Evolutionary conservation across 768 basidiomycete genomes (phyloP), one percentile per base, ranked within the genome.

Genomic region (Boletus sensibilis): DNA sequence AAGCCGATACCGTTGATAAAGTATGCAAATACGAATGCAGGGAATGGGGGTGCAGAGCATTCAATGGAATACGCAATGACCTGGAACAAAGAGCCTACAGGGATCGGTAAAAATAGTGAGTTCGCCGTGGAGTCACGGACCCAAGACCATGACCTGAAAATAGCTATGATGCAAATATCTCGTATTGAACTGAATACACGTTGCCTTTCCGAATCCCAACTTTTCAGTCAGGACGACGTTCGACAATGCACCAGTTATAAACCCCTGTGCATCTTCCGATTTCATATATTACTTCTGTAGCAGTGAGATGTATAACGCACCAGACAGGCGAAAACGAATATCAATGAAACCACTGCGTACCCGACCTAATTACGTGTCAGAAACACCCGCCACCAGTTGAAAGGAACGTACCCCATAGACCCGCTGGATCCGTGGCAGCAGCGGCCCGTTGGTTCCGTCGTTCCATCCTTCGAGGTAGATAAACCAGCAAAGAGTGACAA

Each of bases 401-500:
- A 16, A 34, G 7, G 5, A 6, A 47, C 71, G 20, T 61, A 80
- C 81, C 62, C 75, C 73, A 65, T 81, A 82, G 66, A 81, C 78
- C 8, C 70, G 68, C 67, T 88, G 89, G 46, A 93, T 85, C 12
- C 83, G 78, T 1, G 88, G 90, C 5, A 93, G 70, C 20, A 94
- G 70, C 1, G 91, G 89, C 2, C 91, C 91, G 14, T 82, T 82
- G 0, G 84, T 79, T 13, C 84, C 86, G 68, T 91, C 90, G 63
- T 87, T 90, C 89, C 89, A 92, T 16, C 91, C 91, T 16, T 78
- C 78, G 4, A 89, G 70, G 56, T 86, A 85, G 45, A 87, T 50
- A 12, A 76, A 72, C 72, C 76, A 82, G 60, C 84, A 88, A 35
- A 85, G 70, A 1, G 84, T 68, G 18, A 71, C 61, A 55, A 86